Evolutionary conservation across 140 eudicot species (phyloP).

Genomic region (Anethum foeniculum): DNA sequence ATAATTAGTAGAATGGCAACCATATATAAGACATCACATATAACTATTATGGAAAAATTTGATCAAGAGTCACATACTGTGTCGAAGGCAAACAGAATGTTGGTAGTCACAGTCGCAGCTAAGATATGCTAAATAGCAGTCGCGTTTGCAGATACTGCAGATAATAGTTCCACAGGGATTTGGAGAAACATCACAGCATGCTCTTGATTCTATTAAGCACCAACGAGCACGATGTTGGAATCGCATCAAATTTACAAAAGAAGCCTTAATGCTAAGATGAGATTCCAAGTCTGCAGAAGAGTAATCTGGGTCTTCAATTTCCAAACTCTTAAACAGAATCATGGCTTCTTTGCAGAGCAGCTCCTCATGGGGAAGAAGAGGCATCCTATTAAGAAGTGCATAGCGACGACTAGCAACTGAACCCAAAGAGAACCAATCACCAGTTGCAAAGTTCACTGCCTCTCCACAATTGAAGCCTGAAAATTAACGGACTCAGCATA

Average conservation of each 20-base stretch:
- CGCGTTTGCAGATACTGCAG: constrained; percentile 93
- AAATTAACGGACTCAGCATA: not conserved
- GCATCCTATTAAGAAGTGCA: constrained; percentile 75
- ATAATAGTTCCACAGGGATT: constrained; percentile 77
- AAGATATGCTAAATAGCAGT: constrained; percentile 71
- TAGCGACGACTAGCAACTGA: constrained; percentile 82
- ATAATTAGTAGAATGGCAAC: not conserved
- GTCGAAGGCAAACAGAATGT: constrained; percentile 95
- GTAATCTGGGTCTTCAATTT: constrained; percentile 33
- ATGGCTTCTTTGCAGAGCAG: constrained; percentile 96
- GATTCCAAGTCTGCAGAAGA: constrained; percentile 35
- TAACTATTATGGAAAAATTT: not conserved
- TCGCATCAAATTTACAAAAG: constrained; percentile 71
- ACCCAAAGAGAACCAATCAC: constrained; percentile 91
- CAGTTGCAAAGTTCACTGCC: constrained; percentile 93
- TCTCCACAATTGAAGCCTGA: constrained; percentile 95
- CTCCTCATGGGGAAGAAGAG: constrained; percentile 91
- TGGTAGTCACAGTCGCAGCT: constrained; percentile 61
- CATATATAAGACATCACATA: not conserved
- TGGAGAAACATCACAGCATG: constrained; percentile 40
- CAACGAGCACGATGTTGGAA: constrained; percentile 88
- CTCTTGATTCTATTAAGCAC: constrained; percentile 50
- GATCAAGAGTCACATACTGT: constrained; percentile 39
- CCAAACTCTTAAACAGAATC: constrained; percentile 40
- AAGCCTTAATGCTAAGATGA: constrained; percentile 45